Evolutionary conservation across 202 grass and related monocot genomes (phyloP), one percentile per base, ranked within the genome.

Genomic region (Elaeis oleifera): DNA sequence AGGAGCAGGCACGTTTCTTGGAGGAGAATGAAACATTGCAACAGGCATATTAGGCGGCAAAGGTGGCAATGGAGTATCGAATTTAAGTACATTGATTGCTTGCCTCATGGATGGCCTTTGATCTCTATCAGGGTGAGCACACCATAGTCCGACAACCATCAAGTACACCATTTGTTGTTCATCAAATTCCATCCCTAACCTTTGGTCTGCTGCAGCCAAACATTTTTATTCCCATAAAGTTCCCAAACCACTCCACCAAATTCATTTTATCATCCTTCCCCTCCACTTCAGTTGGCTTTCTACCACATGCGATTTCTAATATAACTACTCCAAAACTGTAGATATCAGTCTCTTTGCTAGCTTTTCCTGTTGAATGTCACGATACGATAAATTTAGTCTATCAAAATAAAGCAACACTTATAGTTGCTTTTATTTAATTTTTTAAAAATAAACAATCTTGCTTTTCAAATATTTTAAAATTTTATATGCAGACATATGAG

Each of bases 311-410:
- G 22, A 74, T 64, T 59, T 74, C 71, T 44, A 74, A 53, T 23
- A 61, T 56, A 5, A 74, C 58, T 44, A 74, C 50, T 0, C 71
- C 71, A 54, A 74, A 74, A 26, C 71, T 59, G 28, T 48, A 23
- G 60, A 74, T 29, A 39, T 39, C 36, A 13, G 36, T 39, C 36
- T 39, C 36, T 11, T 39, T 39, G 9, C 36, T 39, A 11, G 71
- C 49, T 13, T 74, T 74, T 49, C 71, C 71, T 74, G 59, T 74
- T 48, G 36, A 13, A 39, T 2, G 36, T 13, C 1, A 11, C 13
- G 36, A 39, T 11, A 11, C 0, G 5, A 11, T 39, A 13, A 39
- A 11, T 2, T 13, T 39, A 39, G 36, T 1, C 36, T 39, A 1
- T 39, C 9, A 13, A 13, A 39, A 11, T 39, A 39, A 39, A 39